Percentiles rank a stretch among this genome's conserved stretches.
Evolutionary conservation across 2,329 filamentous ascomycete species (phyloP).

Genomic region (Fusarium newnesense): DNA sequence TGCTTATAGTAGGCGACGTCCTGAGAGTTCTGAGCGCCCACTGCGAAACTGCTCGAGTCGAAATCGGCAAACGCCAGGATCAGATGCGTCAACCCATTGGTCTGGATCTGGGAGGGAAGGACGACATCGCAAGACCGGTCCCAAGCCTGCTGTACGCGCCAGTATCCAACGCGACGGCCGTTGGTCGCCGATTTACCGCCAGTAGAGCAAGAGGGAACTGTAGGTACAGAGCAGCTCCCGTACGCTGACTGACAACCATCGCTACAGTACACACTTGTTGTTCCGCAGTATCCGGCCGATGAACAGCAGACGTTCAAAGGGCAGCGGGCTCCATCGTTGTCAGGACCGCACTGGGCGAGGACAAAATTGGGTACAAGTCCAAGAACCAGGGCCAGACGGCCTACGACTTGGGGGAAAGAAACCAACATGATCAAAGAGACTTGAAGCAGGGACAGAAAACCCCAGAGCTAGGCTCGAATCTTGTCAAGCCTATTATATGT

Average conservation of each 20-base stretch:
- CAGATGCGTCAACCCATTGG: background rate
- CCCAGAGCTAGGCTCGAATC: background rate
- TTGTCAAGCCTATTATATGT: background rate
- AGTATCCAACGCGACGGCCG: background rate
- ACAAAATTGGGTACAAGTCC: background rate
- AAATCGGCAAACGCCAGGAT: background rate
- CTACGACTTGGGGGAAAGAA: background rate
- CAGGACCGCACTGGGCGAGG: background rate
- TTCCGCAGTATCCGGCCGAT: background rate
- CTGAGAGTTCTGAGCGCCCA: background rate
- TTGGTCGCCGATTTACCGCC: background rate
- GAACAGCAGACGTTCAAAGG: background rate
- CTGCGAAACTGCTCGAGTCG: background rate
- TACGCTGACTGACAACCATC: fast-evolving
- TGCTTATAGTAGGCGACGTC: background rate
- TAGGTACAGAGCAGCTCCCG: background rate
- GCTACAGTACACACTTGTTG: fast-evolving
- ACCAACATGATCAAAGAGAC: fast-evolving
- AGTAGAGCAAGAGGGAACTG: background rate
- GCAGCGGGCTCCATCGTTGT: background rate
- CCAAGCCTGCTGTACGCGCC: background rate
- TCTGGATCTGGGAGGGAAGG: background rate
- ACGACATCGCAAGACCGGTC: background rate
- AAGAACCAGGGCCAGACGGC: background rate
- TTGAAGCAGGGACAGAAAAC: background rate